Conservation (phyloP, 1,139 yeast species). For the Tardiomyces depauwii region DNA sequence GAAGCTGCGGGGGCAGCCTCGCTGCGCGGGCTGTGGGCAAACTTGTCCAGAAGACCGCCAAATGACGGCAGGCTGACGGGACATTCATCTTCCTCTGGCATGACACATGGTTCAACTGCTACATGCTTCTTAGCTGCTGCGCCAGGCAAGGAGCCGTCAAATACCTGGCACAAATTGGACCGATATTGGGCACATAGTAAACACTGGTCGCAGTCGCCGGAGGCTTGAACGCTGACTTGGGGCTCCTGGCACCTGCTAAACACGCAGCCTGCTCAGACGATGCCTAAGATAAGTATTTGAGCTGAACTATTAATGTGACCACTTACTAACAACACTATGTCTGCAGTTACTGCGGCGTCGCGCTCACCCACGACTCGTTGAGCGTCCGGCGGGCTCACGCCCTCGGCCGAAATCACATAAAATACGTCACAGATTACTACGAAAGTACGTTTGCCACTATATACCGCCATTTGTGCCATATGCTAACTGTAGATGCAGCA, state of each 20-base stretch:
- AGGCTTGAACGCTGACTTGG: too few relatives aligned
- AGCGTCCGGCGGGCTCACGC: conserved; percentile 81
- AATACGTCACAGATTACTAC: conserved; percentile 67
- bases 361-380: conserved; percentile 78
- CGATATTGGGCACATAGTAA: neutral
- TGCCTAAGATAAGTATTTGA: conserved; percentile 20
- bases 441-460: conserved; percentile 39
- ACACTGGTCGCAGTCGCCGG: too few relatives aligned
- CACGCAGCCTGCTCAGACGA: conserved; percentile 4
- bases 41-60: neutral
- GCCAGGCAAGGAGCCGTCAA: neutral
- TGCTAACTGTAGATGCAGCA: conserved; percentile 13
- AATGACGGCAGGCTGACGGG: neutral
- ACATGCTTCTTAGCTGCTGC: too few relatives aligned
- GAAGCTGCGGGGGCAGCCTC: neutral
- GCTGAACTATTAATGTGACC: neutral
- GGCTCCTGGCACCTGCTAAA: too few relatives aligned
- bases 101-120: too few relatives aligned
- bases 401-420: conserved; percentile 68
- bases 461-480: conserved; percentile 7
- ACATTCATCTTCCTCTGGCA: neutral
- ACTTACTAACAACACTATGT: conserved; percentile 32
- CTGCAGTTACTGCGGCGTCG: conserved; percentile 80
- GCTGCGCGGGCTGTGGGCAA: neutral
- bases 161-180: neutral